Evolutionary conservation across 257 asterid genomes (phyloP), one percentile per base, ranked within the genome.

Genomic region (Ballota nigra): DNA sequence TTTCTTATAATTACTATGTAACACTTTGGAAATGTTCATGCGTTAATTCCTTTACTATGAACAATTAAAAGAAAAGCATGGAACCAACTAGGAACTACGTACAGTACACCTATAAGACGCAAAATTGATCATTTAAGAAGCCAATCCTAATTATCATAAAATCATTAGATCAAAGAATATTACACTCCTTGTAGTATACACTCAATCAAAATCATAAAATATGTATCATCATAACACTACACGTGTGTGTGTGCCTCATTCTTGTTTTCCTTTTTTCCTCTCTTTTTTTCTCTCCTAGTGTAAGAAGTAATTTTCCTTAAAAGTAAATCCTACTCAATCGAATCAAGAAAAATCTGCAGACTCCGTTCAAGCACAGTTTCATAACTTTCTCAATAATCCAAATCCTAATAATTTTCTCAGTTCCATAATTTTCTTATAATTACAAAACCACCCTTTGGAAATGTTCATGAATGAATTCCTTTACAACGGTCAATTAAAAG

Each of bases 291-390:
- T 11, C 16, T 45, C 63, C 63, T 5, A 36, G 19, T 8, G 15
- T 16, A 8, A 40, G 12, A 67, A 45, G 34, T 40, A 40, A 40
- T 26, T 23, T 26, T n/a, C 19, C 18, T 6, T 7, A 22, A 26
- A 51, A 34, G 70, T 18, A 47, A 68, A 40, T 66, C 66, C 40
- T 20, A 59, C 29, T 36, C 75, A 15, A 36, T 13, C 51, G 63
- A 55, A 61, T 34, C n/a, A n/a, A n/a, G 19, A 58, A 72, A 41
- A 3, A 72, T 33, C 6, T 10, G 63, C 67, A 10, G n/a, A 38
- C 71, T 49, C 79, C 22, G 31, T 24, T 56, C 4, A 45, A 43
- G 71, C 59, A 73, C 57, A 69, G 55, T 51, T 56, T 58, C 70
- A 66, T 43, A 49, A 29, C 58, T 41, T 67, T 47, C 77, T 56